Conservation (phyloP, 108 stramenopile species). For the Discostella pseudostelligera region DNA sequence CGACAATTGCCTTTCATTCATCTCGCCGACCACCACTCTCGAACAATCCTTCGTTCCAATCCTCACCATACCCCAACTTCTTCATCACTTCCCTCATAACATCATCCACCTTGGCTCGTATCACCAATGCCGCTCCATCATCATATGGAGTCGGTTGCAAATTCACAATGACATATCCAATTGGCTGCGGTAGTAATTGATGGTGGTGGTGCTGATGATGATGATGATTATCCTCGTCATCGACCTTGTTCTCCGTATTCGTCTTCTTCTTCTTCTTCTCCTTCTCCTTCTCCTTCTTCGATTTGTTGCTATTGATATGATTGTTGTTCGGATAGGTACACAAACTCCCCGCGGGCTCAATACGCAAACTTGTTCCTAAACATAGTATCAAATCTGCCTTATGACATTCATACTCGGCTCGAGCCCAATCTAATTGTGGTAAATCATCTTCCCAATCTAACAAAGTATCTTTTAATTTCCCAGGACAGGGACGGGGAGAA, state of each 20-base stretch:
- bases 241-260: too few species aligned
- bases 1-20: too few species aligned
- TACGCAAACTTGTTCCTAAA: conserved; percentile 85
- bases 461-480: conserved; percentile 71
- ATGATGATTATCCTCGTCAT: too few species aligned
- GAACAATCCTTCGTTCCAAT: too few species aligned
- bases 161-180: conserved; percentile 82
- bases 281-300: conserved; percentile 10
- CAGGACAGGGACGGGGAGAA: too few species aligned
- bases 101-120: conserved; percentile 74
- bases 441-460: conserved; percentile 89
- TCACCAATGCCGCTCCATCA: conserved; percentile 61
- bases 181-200: too few species aligned
- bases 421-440: conserved; percentile 65
- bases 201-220: background rate
- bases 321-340: conserved; percentile 53
- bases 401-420: conserved; percentile 58
- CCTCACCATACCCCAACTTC: conserved; percentile 45
- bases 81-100: conserved; percentile 73
- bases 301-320: background rate
- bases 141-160: conserved; percentile 86
- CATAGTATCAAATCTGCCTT: conserved; percentile 73
- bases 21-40: too few species aligned
- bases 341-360: conserved; percentile 81
- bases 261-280: conserved; percentile 3